Base-by-base conservation (phyloP, 257 asterid genomes). In the Przewalskia tangutica region DNA sequence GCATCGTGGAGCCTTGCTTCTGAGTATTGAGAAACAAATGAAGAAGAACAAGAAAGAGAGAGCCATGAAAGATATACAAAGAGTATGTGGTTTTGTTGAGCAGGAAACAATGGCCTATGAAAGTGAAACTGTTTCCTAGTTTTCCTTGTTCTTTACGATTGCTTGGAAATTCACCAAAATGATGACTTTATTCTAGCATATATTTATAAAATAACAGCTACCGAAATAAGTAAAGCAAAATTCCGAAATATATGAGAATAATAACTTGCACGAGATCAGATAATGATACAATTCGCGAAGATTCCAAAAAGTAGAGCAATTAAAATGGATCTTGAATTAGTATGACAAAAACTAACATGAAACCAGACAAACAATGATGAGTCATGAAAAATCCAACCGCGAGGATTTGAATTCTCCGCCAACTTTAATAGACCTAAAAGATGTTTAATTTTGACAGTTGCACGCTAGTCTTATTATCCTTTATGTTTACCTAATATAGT, bases 1-100 rank as follows among this genome's bases (percentile, higher is more conserved):
- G 68, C 66, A 38, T 71, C 79, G 80, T 59, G 88, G 86, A 84
- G 81, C 65, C 44, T 84, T 79, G 93, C 86, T 65, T 83, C n/a
- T 17, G 68, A 83, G 82, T 55, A 81, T 9, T 18, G 17, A 51
- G 85, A 71, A 66, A 17, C 51, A 65, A 79, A 80, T 81, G 87
- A 86, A 62, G 77, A 79, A 82, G 59, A 59, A 58, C 85, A 83
- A 4, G 64, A 54, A 80, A 80, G 82, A 62, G 40, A 54, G 2
- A n/a, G 83, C 83, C 87, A 86, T 86, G 85, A 86, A 38, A 3
- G 42, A 6, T 0, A 64, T 13, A 42, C n/a, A 63, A 27, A 63
- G 42, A 63, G 11, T 6, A 10, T 64, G 46, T 34, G 7, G 48
- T 64, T 64, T 34, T 64, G 20, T 63, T 51, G 67, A 58, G 81